Evolutionary conservation across 2,329 filamentous ascomycete genomes (phyloP).

Genomic region (Kalmusia sp.): DNA sequence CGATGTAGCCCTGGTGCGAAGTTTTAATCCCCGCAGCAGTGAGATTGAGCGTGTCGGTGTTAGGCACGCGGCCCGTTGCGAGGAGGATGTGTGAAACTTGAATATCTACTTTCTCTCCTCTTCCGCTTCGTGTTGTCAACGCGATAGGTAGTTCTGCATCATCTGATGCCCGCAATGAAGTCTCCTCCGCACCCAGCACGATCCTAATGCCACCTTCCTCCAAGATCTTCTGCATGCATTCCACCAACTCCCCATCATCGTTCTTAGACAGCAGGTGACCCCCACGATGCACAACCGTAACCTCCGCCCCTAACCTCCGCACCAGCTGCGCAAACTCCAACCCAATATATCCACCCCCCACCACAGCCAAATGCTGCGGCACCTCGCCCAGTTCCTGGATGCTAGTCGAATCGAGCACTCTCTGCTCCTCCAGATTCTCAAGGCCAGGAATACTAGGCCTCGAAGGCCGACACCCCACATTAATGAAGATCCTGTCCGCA

Average conservation of each 20-base stretch:
- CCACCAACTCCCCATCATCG: conserved; percentile 59
- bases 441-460: conserved; percentile 49
- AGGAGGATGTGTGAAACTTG: conserved; percentile 58
- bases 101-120: conserved; percentile 29
- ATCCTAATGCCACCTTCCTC: conserved; percentile 56
- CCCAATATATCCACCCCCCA: conserved; percentile 63
- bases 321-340: conserved; percentile 63
- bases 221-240: conserved; percentile 52
- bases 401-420: conserved; percentile 56
- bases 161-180: no score
- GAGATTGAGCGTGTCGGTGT: conserved; percentile 57
- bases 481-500: conserved; percentile 54
- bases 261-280: conserved; percentile 50
- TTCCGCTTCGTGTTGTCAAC: conserved; percentile 14
- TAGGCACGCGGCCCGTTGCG: conserved; percentile 59
- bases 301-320: conserved; percentile 56
- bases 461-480: conserved; percentile 54
- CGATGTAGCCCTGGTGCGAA: conserved; percentile 53
- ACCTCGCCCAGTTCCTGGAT: conserved; percentile 56
- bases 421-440: conserved; percentile 39
- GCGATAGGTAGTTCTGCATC: conserved; percentile 35
- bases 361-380: conserved; percentile 57
- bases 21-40: conserved; percentile 50
- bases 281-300: conserved; percentile 57
- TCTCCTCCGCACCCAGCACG: conserved; percentile 42